Conservation (phyloP, 768 basidiomycete species). For the Russula sp. region DNA sequence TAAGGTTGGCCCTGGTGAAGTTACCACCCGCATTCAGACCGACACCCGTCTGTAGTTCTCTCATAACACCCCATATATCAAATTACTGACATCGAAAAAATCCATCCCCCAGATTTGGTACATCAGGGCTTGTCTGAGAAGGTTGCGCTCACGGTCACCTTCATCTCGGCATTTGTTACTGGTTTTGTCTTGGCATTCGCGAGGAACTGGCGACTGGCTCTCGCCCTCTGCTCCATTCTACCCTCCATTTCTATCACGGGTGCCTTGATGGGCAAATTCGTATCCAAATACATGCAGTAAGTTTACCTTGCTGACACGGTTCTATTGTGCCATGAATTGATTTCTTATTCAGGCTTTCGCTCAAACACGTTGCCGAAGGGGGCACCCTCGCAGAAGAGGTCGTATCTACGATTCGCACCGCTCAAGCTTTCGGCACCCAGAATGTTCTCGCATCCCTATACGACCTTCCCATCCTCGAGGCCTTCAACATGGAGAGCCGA, state of each 20-base stretch:
- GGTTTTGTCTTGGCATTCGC: conserved; percentile 75
- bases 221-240: conserved; percentile 75
- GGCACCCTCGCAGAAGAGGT: conserved; percentile 86
- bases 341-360: conserved; percentile 41
- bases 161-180: conserved; percentile 63
- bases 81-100: neutral
- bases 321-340: conserved; percentile 11
- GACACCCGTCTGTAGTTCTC: conserved; percentile 58
- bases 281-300: conserved; percentile 60
- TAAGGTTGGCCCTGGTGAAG: conserved; percentile 85
- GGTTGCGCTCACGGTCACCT: conserved; percentile 62
- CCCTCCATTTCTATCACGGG: conserved; percentile 79
- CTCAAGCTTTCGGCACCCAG: conserved; percentile 85
- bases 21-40: conserved; percentile 88
- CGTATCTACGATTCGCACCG: conserved; percentile 79
- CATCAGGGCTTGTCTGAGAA: conserved; percentile 93
- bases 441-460: conserved; percentile 55
- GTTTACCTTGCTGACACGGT: conserved; percentile 24
- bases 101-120: conserved; percentile 56
- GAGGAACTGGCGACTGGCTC: conserved; percentile 74
- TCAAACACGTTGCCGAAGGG: conserved; percentile 66
- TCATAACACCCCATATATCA: neutral
- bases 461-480: conserved; percentile 49
- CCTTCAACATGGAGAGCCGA: conserved; percentile 46
- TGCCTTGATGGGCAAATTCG: conserved; percentile 60